Conservation (phyloP, 768 basidiomycete species). For the Leccinum uliginosum region DNA sequence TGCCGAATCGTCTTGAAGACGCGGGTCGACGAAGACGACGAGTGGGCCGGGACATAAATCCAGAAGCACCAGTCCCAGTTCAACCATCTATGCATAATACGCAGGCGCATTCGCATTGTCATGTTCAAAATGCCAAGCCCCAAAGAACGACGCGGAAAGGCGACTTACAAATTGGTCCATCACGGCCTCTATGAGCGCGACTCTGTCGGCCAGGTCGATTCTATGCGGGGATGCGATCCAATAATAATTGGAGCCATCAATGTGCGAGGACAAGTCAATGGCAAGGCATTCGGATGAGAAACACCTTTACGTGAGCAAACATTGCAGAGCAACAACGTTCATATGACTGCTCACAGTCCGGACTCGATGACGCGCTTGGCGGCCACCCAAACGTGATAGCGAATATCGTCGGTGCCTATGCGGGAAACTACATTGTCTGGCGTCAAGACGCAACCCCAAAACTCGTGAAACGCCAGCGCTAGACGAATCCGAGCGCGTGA, state of each 20-base stretch:
- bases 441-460: slow-evolving; percentile 33
- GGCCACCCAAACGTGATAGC: slow-evolving; percentile 34
- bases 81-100: slow-evolving; percentile 40
- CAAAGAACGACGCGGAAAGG: neutral
- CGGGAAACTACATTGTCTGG: slow-evolving; percentile 29
- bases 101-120: neutral
- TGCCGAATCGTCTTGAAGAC: slow-evolving; percentile 32
- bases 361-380: slow-evolving; percentile 28
- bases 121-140: neutral
- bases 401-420: slow-evolving; percentile 23
- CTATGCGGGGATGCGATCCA: neutral
- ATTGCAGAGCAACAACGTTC: neutral
- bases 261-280: neutral
- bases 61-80: slow-evolving; percentile 42
- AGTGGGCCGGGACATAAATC: slow-evolving; percentile 46
- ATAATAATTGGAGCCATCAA: neutral
- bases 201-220: slow-evolving; percentile 10
- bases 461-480: slow-evolving; percentile 33
- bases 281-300: neutral
- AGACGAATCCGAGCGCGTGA: neutral
- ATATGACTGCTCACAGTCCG: slow-evolving; percentile 10
- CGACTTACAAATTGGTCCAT: slow-evolving; percentile 31
- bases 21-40: slow-evolving; percentile 49
- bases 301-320: neutral
- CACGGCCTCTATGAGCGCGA: slow-evolving; percentile 16